phyloP scores from a whole-genome alignment of 768 basidiomycete genomes.

The Collybia nuda region DNA sequence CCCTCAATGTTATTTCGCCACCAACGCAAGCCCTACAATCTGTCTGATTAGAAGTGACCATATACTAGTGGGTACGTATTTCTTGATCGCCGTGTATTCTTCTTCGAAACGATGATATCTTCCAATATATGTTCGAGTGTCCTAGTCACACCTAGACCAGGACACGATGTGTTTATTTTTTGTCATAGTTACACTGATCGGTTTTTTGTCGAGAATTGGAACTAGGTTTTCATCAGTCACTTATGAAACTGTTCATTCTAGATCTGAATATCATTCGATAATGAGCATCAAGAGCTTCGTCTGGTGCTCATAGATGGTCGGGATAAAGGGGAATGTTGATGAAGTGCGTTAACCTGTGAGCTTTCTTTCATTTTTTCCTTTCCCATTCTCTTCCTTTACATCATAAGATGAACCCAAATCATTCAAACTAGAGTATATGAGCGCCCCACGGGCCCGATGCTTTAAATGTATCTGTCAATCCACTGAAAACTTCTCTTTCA shows the following conservation, averaged over 20 bases:
- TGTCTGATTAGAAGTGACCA: too few species aligned
- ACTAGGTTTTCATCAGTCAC: too few species aligned
- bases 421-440: slow-evolving; percentile 97
- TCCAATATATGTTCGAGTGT: slow-evolving; percentile 46
- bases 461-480: slow-evolving; percentile 58
- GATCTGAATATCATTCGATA: too few species aligned
- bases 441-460: slow-evolving; percentile 64
- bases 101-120: slow-evolving; percentile 58
- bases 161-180: slow-evolving; percentile 54
- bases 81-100: not conserved
- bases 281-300: too few species aligned
- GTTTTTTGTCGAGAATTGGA: slow-evolving; percentile 22
- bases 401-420: slow-evolving; percentile 54
- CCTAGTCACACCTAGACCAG: slow-evolving; percentile 50
- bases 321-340: not conserved
- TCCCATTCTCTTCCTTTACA: not conserved
- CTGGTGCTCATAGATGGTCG: too few species aligned
- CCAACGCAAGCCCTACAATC: too few species aligned
- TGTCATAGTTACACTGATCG: slow-evolving; percentile 96
- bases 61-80: too few species aligned
- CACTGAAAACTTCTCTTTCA: slow-evolving; percentile 45
- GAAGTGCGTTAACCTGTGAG: not conserved
- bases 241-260: too few species aligned
- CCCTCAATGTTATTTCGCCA: not conserved
- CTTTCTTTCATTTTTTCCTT: not conserved